Evolutionary conservation across 2,329 filamentous ascomycete genomes (phyloP).

Genomic region (Cucurbitaria berberidis): DNA sequence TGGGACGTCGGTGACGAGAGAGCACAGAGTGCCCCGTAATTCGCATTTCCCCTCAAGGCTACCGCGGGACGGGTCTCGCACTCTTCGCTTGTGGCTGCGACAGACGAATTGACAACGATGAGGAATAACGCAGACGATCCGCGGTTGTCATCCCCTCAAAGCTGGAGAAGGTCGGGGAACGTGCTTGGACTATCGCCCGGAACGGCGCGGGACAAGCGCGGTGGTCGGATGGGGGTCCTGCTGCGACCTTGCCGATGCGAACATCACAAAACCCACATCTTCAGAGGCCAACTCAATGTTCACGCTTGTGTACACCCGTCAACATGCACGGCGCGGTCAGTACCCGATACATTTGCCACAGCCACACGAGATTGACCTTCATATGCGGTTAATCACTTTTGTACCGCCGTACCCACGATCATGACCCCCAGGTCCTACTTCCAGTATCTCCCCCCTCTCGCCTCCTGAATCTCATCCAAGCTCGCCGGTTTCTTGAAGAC

Average conservation of each 20-base stretch:
- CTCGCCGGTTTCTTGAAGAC: background rate
- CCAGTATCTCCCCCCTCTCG: background rate
- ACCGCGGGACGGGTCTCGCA: slow-evolving; percentile 10
- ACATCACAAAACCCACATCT: slow-evolving; percentile 4
- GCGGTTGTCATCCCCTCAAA: slow-evolving; percentile 3
- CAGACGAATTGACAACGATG: slow-evolving; percentile 12
- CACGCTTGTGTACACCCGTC: slow-evolving; percentile 11
- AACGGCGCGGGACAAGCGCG: slow-evolving; percentile 1
- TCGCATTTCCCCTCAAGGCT: slow-evolving; percentile 14
- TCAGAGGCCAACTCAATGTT: background rate
- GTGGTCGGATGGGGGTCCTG: slow-evolving; percentile 3
- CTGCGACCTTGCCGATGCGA: slow-evolving; percentile 13
- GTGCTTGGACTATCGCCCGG: background rate
- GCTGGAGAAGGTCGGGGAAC: background rate
- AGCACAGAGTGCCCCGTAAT: slow-evolving; percentile 14
- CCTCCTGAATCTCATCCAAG: slow-evolving; percentile 5
- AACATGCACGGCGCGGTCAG: slow-evolving; percentile 13
- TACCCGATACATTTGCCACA: slow-evolving; percentile 22
- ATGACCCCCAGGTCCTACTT: slow-evolving; percentile 15
- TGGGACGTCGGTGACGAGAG: slow-evolving; percentile 26
- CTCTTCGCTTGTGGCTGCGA: slow-evolving; percentile 5
- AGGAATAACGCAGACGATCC: slow-evolving; percentile 1
- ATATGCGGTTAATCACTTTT: slow-evolving; percentile 27
- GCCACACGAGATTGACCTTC: slow-evolving; percentile 8
- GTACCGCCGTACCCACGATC: slow-evolving; percentile 15